phyloP scores from a whole-genome alignment of 768 basidiomycete genomes.

The Cubamyces lactineus region DNA sequence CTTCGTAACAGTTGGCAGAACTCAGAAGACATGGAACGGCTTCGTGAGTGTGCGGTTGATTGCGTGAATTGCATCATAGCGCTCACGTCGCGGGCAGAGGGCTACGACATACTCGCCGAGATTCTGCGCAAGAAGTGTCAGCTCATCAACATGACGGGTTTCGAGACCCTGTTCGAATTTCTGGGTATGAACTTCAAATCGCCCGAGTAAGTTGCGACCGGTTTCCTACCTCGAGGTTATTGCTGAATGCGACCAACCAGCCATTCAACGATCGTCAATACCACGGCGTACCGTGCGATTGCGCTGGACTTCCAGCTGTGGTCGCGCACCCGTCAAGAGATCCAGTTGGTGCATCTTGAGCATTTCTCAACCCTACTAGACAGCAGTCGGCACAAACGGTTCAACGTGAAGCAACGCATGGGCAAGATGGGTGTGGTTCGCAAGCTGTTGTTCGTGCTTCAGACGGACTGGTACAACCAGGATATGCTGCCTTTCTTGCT shows the following conservation, averaged over 20 bases:
- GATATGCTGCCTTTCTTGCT: constrained; percentile 54
- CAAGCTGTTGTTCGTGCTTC: constrained; percentile 79
- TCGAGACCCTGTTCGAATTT: constrained; percentile 85
- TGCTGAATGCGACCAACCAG: constrained; percentile 40
- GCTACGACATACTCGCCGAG: constrained; percentile 83
- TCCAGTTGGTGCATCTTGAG: constrained; percentile 79
- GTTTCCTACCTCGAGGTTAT: not conserved
- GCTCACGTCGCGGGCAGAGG: constrained; percentile 51
- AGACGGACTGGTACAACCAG: constrained; percentile 73
- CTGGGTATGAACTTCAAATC: constrained; percentile 81
- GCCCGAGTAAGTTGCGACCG: constrained; percentile 62
- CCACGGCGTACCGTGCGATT: constrained; percentile 78
- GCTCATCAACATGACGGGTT: constrained; percentile 77
- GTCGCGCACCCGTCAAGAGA: constrained; percentile 68
- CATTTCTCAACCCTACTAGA: constrained; percentile 79
- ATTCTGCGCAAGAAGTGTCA: constrained; percentile 72
- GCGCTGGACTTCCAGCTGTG: constrained; percentile 92
- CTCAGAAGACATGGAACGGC: constrained; percentile 91
- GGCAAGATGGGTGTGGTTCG: constrained; percentile 72
- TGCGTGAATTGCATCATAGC: not conserved
- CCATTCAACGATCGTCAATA: constrained; percentile 80
- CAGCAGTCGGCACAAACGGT: constrained; percentile 72
- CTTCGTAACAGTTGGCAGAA: constrained; percentile 88
- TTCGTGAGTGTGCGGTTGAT: constrained; percentile 56
- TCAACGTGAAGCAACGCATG: constrained; percentile 77